A percentile compares a stretch with the other conserved stretches of the same genome.
phyloP scores from a whole-genome alignment of 805 yeast species.

The Clavispora vitiphila region DNA sequence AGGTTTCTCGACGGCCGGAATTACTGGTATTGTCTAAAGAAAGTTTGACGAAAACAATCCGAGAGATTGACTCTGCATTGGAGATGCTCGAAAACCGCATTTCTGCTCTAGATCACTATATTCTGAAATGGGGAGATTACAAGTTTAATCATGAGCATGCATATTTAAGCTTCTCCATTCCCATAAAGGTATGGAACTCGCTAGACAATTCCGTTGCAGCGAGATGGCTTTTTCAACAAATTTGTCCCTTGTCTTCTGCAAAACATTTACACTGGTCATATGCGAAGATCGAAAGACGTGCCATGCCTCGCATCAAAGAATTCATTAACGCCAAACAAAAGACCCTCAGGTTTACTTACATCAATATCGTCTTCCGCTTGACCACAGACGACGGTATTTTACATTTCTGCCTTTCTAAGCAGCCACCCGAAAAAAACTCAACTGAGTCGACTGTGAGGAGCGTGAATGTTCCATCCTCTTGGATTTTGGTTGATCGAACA shows the following conservation, averaged over 20 bases:
- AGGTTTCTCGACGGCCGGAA: slow-evolving; percentile 5
- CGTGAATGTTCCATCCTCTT: neutral
- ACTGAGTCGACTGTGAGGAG: neutral
- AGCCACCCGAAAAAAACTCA: slow-evolving; percentile 4
- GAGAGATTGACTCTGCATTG: slow-evolving; percentile 4
- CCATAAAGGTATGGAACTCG: slow-evolving; percentile 3
- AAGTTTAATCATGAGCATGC: slow-evolving; percentile 7
- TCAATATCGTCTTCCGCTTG: slow-evolving; percentile 7
- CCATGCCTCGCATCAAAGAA: slow-evolving; percentile 22
- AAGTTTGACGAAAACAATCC: slow-evolving; percentile 10
- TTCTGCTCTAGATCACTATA: neutral
- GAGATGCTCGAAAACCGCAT: slow-evolving; percentile 2
- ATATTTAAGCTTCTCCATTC: slow-evolving; percentile 9
- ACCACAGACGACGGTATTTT: neutral
- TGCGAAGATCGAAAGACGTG: slow-evolving; percentile 30
- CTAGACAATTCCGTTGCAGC: slow-evolving; percentile 19
- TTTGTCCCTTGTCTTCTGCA: slow-evolving; percentile 27
- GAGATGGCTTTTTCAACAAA: slow-evolving; percentile 22
- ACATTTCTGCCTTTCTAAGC: slow-evolving; percentile 3
- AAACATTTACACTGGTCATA: slow-evolving; percentile 37
- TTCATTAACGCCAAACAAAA: slow-evolving; percentile 2
- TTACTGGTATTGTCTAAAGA: slow-evolving; percentile 3
- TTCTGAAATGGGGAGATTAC: neutral
- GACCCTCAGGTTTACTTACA: slow-evolving; percentile 4
- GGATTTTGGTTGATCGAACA: slow-evolving; percentile 10